These are phyloP conservation scores for Sphaerostilbella broomeana DNA, from an alignment of 2,329 filamentous ascomycete species.

Conservation along the genomic window DNA sequence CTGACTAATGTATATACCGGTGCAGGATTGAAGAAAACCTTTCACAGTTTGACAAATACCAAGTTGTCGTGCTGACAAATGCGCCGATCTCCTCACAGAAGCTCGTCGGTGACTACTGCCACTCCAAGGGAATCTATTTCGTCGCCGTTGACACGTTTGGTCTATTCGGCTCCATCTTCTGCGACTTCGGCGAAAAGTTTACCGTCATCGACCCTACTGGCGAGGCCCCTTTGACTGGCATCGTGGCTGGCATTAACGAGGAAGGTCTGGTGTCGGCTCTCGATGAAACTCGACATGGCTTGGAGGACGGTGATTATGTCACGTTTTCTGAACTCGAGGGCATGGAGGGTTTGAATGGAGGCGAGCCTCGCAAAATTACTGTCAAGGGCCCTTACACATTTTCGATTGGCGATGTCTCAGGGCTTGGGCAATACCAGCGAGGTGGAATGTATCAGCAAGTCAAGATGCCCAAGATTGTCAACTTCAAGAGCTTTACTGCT, in stretches of 20 bases:
- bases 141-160: slow-evolving; percentile 86
- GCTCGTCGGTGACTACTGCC: slow-evolving; percentile 84
- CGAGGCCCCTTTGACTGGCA: slow-evolving; percentile 79
- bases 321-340: slow-evolving; percentile 91
- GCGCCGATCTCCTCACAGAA: slow-evolving; percentile 75
- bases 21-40: slow-evolving; percentile 66
- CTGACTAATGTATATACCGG: slow-evolving; percentile 1
- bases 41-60: slow-evolving; percentile 79
- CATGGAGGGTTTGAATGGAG: slow-evolving; percentile 79
- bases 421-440: slow-evolving; percentile 76
- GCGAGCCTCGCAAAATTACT: slow-evolving; percentile 80
- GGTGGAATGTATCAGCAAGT: slow-evolving; percentile 92
- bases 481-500: slow-evolving; percentile 75
- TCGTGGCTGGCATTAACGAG: slow-evolving; percentile 82
- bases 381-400: slow-evolving; percentile 97
- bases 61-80: slow-evolving; percentile 86
- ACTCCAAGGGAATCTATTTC: slow-evolving; percentile 86
- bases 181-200: slow-evolving; percentile 94
- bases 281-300: slow-evolving; percentile 88
- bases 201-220: slow-evolving; percentile 84
- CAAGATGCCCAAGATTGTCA: slow-evolving; percentile 93
- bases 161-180: slow-evolving; percentile 92
- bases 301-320: slow-evolving; percentile 94
- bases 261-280: slow-evolving; percentile 87
- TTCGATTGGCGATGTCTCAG: slow-evolving; percentile 88